Conservation (phyloP, 306 rosid genomes). For the Dryas octopetala region DNA sequence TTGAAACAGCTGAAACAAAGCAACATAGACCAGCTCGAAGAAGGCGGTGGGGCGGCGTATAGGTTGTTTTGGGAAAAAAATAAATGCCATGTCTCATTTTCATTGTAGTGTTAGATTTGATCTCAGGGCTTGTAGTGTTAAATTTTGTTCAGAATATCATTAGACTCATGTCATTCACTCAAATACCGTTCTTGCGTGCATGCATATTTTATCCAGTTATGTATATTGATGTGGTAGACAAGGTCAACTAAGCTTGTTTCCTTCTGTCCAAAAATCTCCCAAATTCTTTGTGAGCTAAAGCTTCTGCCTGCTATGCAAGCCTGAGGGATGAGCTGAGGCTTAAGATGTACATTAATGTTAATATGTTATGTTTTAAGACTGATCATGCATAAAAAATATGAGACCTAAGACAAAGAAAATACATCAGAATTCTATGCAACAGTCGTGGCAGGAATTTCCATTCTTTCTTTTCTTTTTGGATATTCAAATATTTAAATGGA, state of each 20-base stretch:
- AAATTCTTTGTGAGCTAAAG: neutral
- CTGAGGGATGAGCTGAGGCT: no score
- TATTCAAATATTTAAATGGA: neutral
- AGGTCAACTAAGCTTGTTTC: neutral
- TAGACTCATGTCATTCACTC: neutral
- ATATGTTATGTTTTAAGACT: no score
- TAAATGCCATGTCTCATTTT: neutral
- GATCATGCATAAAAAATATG: no score
- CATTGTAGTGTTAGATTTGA: neutral
- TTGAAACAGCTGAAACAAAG: conserved; percentile 36
- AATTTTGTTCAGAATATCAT: neutral
- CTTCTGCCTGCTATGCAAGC: no score
- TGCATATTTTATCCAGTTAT: neutral
- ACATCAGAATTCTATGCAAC: no score
- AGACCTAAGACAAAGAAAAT: no score
- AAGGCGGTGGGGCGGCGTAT: conserved; percentile 57
- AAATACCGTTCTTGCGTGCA: neutral
- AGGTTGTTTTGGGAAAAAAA: conserved; percentile 7
- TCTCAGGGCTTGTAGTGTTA: neutral
- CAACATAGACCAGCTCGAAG: conserved; percentile 64
- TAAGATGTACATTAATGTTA: no score
- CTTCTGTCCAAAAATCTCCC: neutral
- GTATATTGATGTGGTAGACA: neutral
- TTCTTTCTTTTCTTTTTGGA: no score
- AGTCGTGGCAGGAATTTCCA: no score